Evolutionary conservation across 768 basidiomycete species (phyloP), one percentile per base, ranked within the genome.

Genomic region (Hypholoma sublateritium): DNA sequence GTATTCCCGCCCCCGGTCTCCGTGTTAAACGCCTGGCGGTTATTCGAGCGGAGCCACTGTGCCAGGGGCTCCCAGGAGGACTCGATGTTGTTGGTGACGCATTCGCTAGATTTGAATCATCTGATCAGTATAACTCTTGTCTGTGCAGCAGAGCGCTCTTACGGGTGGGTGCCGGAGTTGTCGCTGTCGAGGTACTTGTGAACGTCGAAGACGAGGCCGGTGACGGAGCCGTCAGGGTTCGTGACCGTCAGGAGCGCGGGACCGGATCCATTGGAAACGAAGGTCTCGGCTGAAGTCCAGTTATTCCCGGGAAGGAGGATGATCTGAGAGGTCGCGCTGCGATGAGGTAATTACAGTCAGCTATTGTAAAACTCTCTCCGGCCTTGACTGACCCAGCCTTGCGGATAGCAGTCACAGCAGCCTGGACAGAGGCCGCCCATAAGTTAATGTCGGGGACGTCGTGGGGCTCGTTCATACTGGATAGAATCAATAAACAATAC

Each of bases 391-490:
- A 76, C 77, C 81, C 82, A 3, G 80, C 82, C 1, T 74, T 67
- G 44, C 86, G 80, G 59, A 87, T 86, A 3, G 83, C 84, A 19
- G 80, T 84, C n/a, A 87, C 83, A 14, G 79, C 82, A 17, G 77
- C 77, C 67, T 86, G 84, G 25, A 85, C 80, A 1, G 80, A 68
- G 13, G 56, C 65, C 5, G 81, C 83, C 83, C 83, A 85, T 0
- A 66, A 59, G 21, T 53, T 57, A 62, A 83, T 80, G 57, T 75
- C 65, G 8, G 80, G 80, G 6, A 83, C 66, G 62, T 86, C 81
- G 59, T 87, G 84, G 4, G 85, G 84, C 60, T 86, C 85, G 59
- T 86, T 86, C 83, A 86, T 84, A 28, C 80, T 82, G 50, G 19
- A 34, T 8, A 21, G 17, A 17, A 17, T 17, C 17, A 46, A 11